A percentile compares a stretch with the other conserved stretches of the same genome.
These are phyloP conservation scores for Perkinsus olseni DNA, from an alignment of 169 alveolate genomes.

Conservation along the genomic window DNA sequence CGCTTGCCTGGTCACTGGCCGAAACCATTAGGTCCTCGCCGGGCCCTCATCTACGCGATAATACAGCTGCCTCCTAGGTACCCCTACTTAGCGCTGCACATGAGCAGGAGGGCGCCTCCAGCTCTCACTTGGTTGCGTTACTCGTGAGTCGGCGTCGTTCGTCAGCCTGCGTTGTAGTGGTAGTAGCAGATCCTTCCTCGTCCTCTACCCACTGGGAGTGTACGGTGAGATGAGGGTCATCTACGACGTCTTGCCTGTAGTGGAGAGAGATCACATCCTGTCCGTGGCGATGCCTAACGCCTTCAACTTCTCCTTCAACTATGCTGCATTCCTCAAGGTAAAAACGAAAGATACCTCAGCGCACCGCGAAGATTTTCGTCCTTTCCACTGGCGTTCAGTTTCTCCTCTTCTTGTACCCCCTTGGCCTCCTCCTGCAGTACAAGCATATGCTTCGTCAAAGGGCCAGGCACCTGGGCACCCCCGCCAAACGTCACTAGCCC, in stretches of 20 bases:
- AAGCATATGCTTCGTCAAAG: not conserved
- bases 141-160: not conserved
- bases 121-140: not conserved
- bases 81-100: not conserved
- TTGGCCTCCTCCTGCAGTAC: not conserved
- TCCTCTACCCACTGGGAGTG: not conserved
- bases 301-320: not conserved
- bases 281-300: not conserved
- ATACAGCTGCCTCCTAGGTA: not conserved
- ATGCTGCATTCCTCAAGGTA: not conserved
- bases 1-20: not conserved
- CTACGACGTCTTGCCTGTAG: not conserved
- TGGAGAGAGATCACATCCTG: not conserved
- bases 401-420: not conserved
- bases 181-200: not conserved
- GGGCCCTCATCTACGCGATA: not conserved
- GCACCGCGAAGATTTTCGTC: not conserved
- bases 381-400: not conserved
- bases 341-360: no score
- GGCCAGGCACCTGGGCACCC: not conserved
- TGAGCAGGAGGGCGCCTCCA: not conserved
- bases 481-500: no score
- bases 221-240: not conserved
- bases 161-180: not conserved
- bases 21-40: not conserved